These are phyloP conservation scores for Salvia rosmarinus DNA, from an alignment of 257 asterid genomes.

Conservation along the genomic window DNA sequence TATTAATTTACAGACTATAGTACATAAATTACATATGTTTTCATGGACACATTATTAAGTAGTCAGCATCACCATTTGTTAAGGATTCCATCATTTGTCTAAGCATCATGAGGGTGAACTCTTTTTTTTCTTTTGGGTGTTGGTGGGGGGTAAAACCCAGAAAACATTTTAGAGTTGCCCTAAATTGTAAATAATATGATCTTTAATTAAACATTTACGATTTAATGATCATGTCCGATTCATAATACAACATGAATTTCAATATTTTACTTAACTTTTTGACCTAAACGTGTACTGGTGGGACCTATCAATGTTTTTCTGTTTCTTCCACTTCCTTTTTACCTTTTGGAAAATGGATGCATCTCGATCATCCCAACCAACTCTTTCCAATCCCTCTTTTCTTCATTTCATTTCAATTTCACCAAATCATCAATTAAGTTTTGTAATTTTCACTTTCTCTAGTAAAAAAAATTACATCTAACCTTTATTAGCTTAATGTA, in stretches of 20 bases:
- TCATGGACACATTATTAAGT: too few relatives aligned
- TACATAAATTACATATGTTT: too few relatives aligned
- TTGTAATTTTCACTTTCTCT: neutral
- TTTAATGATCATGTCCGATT: too few relatives aligned
- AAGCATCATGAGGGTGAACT: too few relatives aligned
- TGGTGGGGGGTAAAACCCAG: too few relatives aligned
- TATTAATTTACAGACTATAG: too few relatives aligned
- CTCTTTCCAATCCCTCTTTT: neutral
- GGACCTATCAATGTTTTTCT: constrained; percentile 4
- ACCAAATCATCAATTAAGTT: neutral
- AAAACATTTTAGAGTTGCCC: too few relatives aligned
- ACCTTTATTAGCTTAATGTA: neutral
- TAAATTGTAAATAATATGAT: too few relatives aligned
- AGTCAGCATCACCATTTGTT: too few relatives aligned
- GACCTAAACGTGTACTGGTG: neutral
- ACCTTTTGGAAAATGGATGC: constrained; percentile 30
- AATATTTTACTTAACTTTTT: neutral
- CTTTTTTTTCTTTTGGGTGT: too few relatives aligned
- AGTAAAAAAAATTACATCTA: neutral
- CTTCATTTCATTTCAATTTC: neutral
- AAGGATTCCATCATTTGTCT: too few relatives aligned
- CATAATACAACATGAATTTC: neutral
- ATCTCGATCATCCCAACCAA: neutral
- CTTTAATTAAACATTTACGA: too few relatives aligned
- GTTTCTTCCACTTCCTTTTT: constrained; percentile 9